Percentiles rank a stretch among this genome's conserved stretches.
phyloP scores from a whole-genome alignment of 2,329 filamentous ascomycete genomes.

The Calonectria pseudoreteaudii region DNA sequence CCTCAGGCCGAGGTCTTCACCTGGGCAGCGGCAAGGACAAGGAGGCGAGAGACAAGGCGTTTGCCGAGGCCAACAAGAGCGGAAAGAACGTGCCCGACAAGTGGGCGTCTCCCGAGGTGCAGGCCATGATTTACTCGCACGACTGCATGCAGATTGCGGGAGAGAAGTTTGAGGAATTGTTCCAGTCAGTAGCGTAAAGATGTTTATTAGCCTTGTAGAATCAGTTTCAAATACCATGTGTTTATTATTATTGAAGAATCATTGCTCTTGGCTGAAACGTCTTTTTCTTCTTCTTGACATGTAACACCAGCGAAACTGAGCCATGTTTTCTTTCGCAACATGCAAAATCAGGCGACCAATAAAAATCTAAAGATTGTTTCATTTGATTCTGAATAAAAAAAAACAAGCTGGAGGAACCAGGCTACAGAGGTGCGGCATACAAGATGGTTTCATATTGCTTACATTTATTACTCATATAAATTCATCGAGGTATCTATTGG shows the following conservation, averaged over 20 bases:
- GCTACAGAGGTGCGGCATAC: too few relatives aligned
- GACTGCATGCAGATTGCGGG: slow-evolving; percentile 68
- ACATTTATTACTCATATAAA: slow-evolving; percentile 6
- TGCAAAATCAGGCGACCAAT: too few relatives aligned
- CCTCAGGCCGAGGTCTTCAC: slow-evolving; percentile 64
- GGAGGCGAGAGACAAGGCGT: slow-evolving; percentile 67
- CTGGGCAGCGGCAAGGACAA: slow-evolving; percentile 66
- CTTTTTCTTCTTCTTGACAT: too few relatives aligned
- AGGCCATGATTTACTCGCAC: slow-evolving; percentile 72
- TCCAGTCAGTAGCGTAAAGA: neutral
- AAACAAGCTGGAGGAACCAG: too few relatives aligned
- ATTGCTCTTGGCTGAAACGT: too few relatives aligned
- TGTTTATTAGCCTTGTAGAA: neutral
- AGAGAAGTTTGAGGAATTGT: slow-evolving; percentile 64
- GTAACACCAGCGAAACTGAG: too few relatives aligned
- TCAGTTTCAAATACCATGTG: neutral
- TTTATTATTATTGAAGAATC: neutral
- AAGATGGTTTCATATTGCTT: neutral
- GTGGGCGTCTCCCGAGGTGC: slow-evolving; percentile 77
- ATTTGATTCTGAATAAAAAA: too few relatives aligned
- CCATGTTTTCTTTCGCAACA: too few relatives aligned
- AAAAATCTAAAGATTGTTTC: too few relatives aligned
- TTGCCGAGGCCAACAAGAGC: slow-evolving; percentile 62
- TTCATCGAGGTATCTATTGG: neutral
- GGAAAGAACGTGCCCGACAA: slow-evolving; percentile 70